Percentiles rank a stretch among this genome's conserved stretches.
phyloP scores from a whole-genome alignment of 1,139 yeast genomes.

The Saccharomyces pastorianus region DNA sequence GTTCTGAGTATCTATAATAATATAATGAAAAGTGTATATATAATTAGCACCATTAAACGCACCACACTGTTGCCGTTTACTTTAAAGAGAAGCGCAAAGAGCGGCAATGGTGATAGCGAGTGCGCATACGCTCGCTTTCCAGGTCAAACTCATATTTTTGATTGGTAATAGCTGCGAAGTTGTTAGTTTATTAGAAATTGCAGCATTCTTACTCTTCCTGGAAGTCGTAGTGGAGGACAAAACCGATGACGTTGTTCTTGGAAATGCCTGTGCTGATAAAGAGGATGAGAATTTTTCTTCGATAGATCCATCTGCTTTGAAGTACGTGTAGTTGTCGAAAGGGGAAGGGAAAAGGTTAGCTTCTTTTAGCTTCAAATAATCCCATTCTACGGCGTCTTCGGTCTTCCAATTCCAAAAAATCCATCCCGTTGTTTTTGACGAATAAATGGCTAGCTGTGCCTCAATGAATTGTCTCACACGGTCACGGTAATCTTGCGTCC shows the following conservation, averaged over 20 bases:
- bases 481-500: slow-evolving; percentile 31
- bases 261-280: slow-evolving; percentile 13
- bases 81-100: neutral
- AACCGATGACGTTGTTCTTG: slow-evolving; percentile 5
- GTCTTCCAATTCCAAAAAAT: slow-evolving; percentile 67
- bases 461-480: slow-evolving; percentile 42
- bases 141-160: neutral
- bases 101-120: neutral
- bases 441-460: slow-evolving; percentile 44
- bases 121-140: neutral
- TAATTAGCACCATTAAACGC: neutral
- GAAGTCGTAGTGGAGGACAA: slow-evolving; percentile 1
- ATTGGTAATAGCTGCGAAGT: neutral
- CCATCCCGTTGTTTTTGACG: slow-evolving; percentile 45
- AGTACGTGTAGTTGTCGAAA: slow-evolving; percentile 34
- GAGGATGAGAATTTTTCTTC: slow-evolving; percentile 13
- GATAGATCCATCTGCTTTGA: slow-evolving; percentile 22
- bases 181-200: neutral
- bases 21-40: neutral
- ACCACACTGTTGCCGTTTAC: neutral
- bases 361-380: slow-evolving; percentile 43
- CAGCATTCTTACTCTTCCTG: slow-evolving; percentile 1
- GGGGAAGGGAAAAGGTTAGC: slow-evolving; percentile 56
- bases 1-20: neutral
- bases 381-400: slow-evolving; percentile 57